Conservation (phyloP, 208 protist species). For the Crithidia bombi region DNA sequence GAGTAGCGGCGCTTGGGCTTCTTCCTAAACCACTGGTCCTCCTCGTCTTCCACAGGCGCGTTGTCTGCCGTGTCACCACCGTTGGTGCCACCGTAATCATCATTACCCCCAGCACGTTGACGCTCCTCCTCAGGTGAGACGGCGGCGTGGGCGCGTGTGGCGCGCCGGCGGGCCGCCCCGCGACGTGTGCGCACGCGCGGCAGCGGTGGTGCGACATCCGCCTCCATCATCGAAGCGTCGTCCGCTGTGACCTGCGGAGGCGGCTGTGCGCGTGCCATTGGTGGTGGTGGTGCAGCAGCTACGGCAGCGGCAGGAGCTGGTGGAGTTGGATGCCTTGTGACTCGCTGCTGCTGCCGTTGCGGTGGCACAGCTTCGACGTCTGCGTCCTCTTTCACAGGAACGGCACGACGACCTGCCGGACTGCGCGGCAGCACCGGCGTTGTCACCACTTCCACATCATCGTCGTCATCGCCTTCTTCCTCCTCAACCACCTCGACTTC, state of each 20-base stretch:
- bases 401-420: conserved; percentile 11
- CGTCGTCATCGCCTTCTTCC: conserved; percentile 15
- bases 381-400: conserved; percentile 26
- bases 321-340: neutral
- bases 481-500: conserved; percentile 22
- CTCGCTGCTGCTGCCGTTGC: conserved; percentile 7
- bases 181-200: conserved; percentile 26
- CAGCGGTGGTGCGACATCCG: neutral
- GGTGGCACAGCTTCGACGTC: neutral
- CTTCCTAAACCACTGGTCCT: conserved; percentile 49
- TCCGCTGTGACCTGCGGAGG: neutral
- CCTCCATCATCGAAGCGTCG: conserved; percentile 3
- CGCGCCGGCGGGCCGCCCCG: conserved; percentile 24
- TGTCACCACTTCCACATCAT: conserved; percentile 7
- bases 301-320: neutral
- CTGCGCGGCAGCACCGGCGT: conserved; percentile 10
- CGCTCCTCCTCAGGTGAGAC: neutral
- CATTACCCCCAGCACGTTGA: neutral
- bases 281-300: neutral
- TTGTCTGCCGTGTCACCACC: neutral
- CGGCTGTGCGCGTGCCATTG: neutral
- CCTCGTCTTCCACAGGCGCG: neutral
- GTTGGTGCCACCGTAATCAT: neutral
- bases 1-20: conserved; percentile 50
- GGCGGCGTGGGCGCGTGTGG: neutral